Evolutionary conservation across 179 eudicot genomes (phyloP).

Genomic region (Patellifolia procumbens): DNA sequence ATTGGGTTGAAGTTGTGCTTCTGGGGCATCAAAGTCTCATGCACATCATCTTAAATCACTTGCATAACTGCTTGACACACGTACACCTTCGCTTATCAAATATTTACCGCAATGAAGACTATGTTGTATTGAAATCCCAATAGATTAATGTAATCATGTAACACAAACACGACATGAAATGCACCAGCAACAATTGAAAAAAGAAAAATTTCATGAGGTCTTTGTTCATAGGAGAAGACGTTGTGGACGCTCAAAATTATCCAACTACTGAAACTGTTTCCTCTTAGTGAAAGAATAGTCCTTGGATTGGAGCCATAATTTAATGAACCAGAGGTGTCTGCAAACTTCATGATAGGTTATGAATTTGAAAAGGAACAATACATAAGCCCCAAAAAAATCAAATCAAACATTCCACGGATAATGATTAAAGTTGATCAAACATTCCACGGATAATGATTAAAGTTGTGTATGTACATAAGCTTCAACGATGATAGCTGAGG

Average conservation of each 20-base stretch:
- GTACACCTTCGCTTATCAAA: too few relatives aligned
- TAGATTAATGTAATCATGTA: too few relatives aligned
- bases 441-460: slow-evolving; percentile 16
- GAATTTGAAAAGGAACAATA: slow-evolving; percentile 15
- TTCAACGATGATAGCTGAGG: slow-evolving; percentile 8
- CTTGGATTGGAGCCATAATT: slow-evolving; percentile 9
- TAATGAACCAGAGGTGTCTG: not conserved
- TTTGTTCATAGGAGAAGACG: not conserved
- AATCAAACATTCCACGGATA: slow-evolving; percentile 34
- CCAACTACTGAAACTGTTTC: not conserved
- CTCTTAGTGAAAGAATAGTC: slow-evolving; percentile 11
- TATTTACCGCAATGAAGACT: too few relatives aligned
- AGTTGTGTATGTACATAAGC: slow-evolving; percentile 39
- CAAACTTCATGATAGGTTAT: slow-evolving; percentile 11
- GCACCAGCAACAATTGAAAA: not conserved
- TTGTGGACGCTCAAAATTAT: not conserved
- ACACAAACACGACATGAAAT: too few relatives aligned
- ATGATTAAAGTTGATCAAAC: slow-evolving; percentile 19
- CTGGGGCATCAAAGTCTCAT: too few relatives aligned
- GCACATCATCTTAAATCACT: too few relatives aligned
- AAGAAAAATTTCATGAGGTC: slow-evolving; percentile 1
- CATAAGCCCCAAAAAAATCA: slow-evolving; percentile 12
- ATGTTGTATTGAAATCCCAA: too few relatives aligned
- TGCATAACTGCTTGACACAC: too few relatives aligned
- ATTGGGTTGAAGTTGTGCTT: too few relatives aligned